These are phyloP conservation scores for Aspergillus latus DNA, from an alignment of 2,329 filamentous ascomycete genomes.

Conservation along the genomic window DNA sequence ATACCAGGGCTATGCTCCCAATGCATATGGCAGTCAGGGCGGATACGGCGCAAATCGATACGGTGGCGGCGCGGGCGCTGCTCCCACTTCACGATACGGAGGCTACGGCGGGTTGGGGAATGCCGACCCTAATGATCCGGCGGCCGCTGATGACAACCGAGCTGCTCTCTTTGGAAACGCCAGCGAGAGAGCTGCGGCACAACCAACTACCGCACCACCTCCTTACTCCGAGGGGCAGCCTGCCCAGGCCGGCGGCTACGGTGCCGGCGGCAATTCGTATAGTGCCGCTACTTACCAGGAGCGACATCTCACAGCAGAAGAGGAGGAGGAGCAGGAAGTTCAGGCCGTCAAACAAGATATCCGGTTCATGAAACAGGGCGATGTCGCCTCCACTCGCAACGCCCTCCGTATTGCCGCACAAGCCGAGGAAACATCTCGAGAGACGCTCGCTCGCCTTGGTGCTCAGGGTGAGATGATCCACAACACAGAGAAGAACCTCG, in stretches of 20 bases:
- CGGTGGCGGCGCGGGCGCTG: conserved; percentile 47
- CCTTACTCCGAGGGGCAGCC: conserved; percentile 29
- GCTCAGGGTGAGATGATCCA: conserved; percentile 78
- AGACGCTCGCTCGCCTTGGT: conserved; percentile 71
- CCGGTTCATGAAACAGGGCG: conserved; percentile 72
- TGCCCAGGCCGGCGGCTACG: conserved; percentile 29
- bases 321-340: conserved; percentile 72
- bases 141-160: conserved; percentile 53
- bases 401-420: conserved; percentile 67
- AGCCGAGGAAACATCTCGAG: conserved; percentile 68
- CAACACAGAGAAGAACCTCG: conserved; percentile 79
- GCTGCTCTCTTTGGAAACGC: conserved; percentile 62
- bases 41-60: conserved; percentile 56
- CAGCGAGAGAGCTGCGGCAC: conserved; percentile 50
- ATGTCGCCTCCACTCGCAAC: conserved; percentile 70
- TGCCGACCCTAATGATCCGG: conserved; percentile 50
- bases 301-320: conserved; percentile 77
- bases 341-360: conserved; percentile 73
- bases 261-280: conserved; percentile 37
- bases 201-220: conserved; percentile 33
- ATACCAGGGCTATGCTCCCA: conserved; percentile 47
- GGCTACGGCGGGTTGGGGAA: conserved; percentile 59
- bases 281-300: conserved; percentile 57
- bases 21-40: conserved; percentile 54
- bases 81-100: conserved; percentile 48